phyloP scores from a whole-genome alignment of 768 basidiomycete species.

The Mrakia frigida region DNA sequence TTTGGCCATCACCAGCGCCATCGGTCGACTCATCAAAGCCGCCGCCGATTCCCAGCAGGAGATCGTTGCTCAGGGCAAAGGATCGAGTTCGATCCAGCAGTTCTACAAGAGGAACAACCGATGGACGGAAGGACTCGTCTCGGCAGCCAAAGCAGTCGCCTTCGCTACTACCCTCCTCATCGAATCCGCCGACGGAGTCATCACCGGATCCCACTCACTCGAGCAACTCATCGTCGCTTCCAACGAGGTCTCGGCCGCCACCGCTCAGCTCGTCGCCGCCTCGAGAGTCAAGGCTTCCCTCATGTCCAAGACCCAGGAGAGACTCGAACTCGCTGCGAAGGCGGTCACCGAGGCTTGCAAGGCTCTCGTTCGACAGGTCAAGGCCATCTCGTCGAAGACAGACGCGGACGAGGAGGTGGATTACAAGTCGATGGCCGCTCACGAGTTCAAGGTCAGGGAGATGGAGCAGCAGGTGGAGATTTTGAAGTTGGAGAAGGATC shows the following conservation, averaged over 20 bases:
- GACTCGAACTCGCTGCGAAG: constrained; percentile 90
- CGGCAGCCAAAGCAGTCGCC: constrained; percentile 94
- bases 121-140: constrained; percentile 98
- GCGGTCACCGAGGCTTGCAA: constrained; percentile 97
- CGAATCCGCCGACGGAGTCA: constrained; percentile 94
- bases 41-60: constrained; percentile 98
- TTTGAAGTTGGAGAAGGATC: constrained; percentile 88
- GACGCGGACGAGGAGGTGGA: constrained; percentile 69
- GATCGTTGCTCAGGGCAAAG: constrained; percentile 91
- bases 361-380: constrained; percentile 92
- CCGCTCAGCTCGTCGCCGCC: constrained; percentile 96
- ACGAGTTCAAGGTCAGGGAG: constrained; percentile 95
- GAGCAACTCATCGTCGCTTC: constrained; percentile 99
- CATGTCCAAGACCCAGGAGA: constrained; percentile 98
- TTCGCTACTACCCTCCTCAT: constrained; percentile 93
- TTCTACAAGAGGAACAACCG: constrained; percentile 99
- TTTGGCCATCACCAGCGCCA: constrained; percentile 91
- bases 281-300: constrained; percentile 96
- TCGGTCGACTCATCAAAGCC: constrained; percentile 87
- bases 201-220: constrained; percentile 91
- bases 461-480: constrained; percentile 99
- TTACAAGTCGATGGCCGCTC: constrained; percentile 84
- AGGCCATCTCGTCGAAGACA: constrained; percentile 83
- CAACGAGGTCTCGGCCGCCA: constrained; percentile 94
- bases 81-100: constrained; percentile 84